These are phyloP conservation scores for Viola odorata DNA, from an alignment of 345 rosid species.

Conservation along the genomic window DNA sequence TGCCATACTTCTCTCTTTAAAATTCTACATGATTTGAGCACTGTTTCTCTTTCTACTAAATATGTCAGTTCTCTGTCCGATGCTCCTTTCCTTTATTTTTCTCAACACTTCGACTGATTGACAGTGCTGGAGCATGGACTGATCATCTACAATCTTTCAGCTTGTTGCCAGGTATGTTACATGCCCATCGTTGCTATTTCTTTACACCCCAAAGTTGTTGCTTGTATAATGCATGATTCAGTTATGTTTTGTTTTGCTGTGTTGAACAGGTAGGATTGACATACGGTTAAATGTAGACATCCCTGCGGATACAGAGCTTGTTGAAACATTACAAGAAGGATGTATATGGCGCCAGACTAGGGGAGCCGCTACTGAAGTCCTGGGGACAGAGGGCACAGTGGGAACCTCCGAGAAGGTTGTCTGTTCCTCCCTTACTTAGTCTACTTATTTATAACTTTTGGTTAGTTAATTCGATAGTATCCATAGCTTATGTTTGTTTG, in stretches of 20 bases:
- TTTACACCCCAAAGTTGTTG: background rate
- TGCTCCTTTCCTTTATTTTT: background rate
- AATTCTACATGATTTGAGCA: background rate
- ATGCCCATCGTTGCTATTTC: background rate
- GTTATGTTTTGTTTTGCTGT: background rate
- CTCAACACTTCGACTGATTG: constrained; percentile 15
- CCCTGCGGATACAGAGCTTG: constrained; percentile 60
- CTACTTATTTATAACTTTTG: background rate
- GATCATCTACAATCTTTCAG: constrained; percentile 50
- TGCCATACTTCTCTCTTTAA: background rate
- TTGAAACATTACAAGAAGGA: constrained; percentile 72
- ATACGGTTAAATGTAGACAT: constrained; percentile 54
- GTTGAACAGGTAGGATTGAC: constrained; percentile 58
- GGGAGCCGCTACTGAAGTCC: constrained; percentile 60
- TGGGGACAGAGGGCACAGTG: constrained; percentile 27
- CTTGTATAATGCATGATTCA: background rate
- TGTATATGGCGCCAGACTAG: constrained; percentile 81
- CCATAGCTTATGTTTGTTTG: background rate
- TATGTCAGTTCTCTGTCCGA: background rate
- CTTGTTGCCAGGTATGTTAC: constrained; percentile 67
- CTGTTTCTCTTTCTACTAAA: background rate
- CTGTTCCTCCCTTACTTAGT: background rate
- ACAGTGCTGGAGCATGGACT: constrained; percentile 46
- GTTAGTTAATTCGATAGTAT: background rate
- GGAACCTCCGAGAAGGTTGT: constrained; percentile 63